A percentile compares a stretch with the other conserved stretches of the same genome.
Conservation (phyloP, 768 basidiomycete species). For the Tulasnella sp. region DNA sequence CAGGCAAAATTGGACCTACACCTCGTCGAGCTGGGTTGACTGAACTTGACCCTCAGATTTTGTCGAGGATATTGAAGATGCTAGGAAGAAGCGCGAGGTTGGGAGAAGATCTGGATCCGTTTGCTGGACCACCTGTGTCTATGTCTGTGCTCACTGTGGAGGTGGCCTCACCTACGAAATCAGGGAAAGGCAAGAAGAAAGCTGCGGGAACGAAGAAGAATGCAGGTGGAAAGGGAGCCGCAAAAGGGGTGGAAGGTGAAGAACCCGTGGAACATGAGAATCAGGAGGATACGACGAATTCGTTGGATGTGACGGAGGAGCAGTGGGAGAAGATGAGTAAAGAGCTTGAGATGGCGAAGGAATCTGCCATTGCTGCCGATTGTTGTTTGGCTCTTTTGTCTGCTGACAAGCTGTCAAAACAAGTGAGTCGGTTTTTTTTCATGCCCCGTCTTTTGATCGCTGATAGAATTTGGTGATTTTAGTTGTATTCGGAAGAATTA, state of each 20-base stretch:
- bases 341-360: conserved; percentile 47
- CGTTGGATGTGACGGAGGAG: conserved; percentile 30
- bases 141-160: conserved; percentile 13
- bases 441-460: neutral
- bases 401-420: conserved; percentile 70
- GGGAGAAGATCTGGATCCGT: conserved; percentile 64
- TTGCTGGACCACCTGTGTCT: conserved; percentile 30
- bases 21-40: conserved; percentile 44
- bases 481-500: conserved; percentile 92
- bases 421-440: conserved; percentile 36
- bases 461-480: conserved; percentile 4
- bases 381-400: conserved; percentile 67
- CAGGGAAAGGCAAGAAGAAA: conserved; percentile 25
- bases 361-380: conserved; percentile 72
- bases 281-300: conserved; percentile 17
- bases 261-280: conserved; percentile 22
- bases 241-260: conserved; percentile 31
- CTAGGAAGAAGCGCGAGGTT: conserved; percentile 67
- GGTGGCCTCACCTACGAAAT: conserved; percentile 28
- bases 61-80: conserved; percentile 59
- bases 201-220: neutral
- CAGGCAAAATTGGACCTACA: conserved; percentile 34
- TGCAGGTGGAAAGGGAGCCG: conserved; percentile 1
- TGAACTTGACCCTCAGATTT: conserved; percentile 48
- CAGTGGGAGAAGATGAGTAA: conserved; percentile 40